Percentiles rank a stretch among this genome's conserved stretches.
phyloP scores from a whole-genome alignment of 1,284 basidiomycete genomes.

The Naganishia liquefaciens region DNA sequence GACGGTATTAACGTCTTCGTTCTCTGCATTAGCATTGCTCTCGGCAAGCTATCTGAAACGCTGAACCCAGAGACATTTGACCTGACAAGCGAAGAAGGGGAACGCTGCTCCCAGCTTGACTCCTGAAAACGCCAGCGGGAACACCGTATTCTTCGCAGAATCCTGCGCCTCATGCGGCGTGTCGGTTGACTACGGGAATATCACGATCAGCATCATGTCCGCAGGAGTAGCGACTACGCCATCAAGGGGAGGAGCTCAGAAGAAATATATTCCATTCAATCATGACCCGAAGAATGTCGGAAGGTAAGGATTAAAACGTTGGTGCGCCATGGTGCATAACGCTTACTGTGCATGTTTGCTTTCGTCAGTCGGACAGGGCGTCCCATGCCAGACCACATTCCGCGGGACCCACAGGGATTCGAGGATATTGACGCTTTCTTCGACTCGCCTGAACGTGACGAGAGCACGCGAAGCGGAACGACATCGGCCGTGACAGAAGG shows the following conservation, averaged over 20 bases:
- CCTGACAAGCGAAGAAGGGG: background rate
- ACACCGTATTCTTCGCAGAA: background rate
- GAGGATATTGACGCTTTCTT: constrained; percentile 77
- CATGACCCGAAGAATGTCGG: constrained; percentile 47
- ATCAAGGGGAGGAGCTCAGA: constrained; percentile 26
- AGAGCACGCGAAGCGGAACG: constrained; percentile 21
- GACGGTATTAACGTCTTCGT: constrained; percentile 1
- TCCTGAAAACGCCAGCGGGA: background rate
- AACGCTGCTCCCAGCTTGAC: background rate
- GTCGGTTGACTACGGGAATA: background rate
- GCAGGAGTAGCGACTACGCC: constrained; percentile 13
- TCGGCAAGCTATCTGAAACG: background rate
- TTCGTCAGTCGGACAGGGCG: constrained; percentile 44
- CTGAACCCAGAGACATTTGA: background rate
- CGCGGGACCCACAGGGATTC: constrained; percentile 76
- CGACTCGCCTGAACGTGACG: constrained; percentile 45
- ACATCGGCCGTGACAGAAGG: constrained; percentile 40
- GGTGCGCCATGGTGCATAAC: background rate
- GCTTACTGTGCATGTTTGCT: background rate
- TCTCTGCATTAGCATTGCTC: background rate
- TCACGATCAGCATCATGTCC: constrained; percentile 1
- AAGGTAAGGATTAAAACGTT: constrained; percentile 43
- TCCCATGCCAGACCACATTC: constrained; percentile 58
- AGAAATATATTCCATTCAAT: constrained; percentile 46
- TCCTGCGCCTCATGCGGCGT: background rate